phyloP scores from a whole-genome alignment of 352 stramenopile species.

The Phytophthora europaea region DNA sequence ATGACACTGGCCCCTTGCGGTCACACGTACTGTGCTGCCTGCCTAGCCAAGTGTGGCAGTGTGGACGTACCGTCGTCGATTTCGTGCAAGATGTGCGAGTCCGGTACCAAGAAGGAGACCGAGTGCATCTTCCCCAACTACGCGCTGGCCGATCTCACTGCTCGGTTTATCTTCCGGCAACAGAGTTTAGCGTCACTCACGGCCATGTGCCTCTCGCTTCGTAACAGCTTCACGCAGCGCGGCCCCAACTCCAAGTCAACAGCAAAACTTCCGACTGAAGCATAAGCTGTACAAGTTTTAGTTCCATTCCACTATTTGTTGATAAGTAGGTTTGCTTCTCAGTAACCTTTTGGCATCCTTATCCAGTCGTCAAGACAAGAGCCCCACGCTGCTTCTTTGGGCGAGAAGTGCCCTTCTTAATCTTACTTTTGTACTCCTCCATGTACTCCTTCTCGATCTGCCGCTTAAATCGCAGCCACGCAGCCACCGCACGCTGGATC shows the following conservation, averaged over 20 bases:
- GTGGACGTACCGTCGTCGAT: conserved; percentile 54
- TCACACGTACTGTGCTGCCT: conserved; percentile 76
- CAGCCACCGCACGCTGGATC: conserved; percentile 62
- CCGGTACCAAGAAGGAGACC: conserved; percentile 29
- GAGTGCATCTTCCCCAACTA: conserved; percentile 78
- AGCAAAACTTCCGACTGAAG: conserved; percentile 17
- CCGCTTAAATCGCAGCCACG: conserved; percentile 69
- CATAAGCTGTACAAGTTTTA: not conserved
- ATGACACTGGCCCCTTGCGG: conserved; percentile 79
- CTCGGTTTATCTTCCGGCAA: conserved; percentile 80
- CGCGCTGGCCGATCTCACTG: conserved; percentile 74
- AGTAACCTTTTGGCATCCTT: not conserved
- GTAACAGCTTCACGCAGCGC: conserved; percentile 63
- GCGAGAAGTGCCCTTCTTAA: conserved; percentile 71
- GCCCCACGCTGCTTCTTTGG: conserved; percentile 74
- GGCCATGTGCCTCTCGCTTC: conserved; percentile 75
- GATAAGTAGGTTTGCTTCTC: not conserved
- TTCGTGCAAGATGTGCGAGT: conserved; percentile 61
- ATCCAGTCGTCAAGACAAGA: conserved; percentile 73
- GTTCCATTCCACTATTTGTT: not conserved
- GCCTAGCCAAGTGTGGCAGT: conserved; percentile 53
- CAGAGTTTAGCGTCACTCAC: conserved; percentile 73
- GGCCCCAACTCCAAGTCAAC: conserved; percentile 20
- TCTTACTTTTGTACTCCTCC: conserved; percentile 83
- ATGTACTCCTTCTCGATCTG: conserved; percentile 68